Evolutionary conservation across 768 basidiomycete species (phyloP), one percentile per base, ranked within the genome.

Genomic region (Harrya chromipes): DNA sequence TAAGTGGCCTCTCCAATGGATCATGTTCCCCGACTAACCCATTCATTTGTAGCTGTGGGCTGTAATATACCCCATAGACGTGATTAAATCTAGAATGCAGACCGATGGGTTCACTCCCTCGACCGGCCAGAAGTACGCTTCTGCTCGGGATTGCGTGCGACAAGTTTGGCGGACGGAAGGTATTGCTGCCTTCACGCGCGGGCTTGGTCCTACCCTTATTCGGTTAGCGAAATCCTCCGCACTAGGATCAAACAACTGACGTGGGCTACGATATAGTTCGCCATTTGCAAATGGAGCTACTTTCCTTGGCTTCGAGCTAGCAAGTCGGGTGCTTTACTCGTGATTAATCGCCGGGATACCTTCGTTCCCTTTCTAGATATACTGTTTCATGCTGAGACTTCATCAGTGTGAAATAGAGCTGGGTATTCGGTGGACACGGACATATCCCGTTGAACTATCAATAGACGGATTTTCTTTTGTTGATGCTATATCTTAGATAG

Each of bases 231-330:
- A 48, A 26, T 17, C n/a, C 20, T 44, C 42, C 14, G 11, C 48
- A 47, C 35, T 20, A 46, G 20, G 41, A 20, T 16, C 51, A 29
- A 47, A 41, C 4, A 13, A 17, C 41, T 52, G n/a, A 65, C 34
- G 40, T 29, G 7, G n/a, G 20, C 39, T 29, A 53, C 16, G 33
- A 50, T 38, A 16, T 46, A 94, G 91, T 60, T 94, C 91, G 3
- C 94, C 94, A 1, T 95, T 97, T 61, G 94, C 94, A 11, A 98
- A 97, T 59, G 95, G 94, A 17, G 92, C 92, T 1, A 98, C 95
- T 0, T 98, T 97, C 78, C 81, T 95, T 49, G 94, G 91, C 1
- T 97, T 94, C 61, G 95, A 98, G 75, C 77, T 97, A 72, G 91
- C 90, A 38, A 92, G 83, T 70, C 79, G 93, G 40, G 54, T 82